These are phyloP conservation scores for Pseudozyma hubeiensis DNA, from an alignment of 1,284 basidiomycete species.

Conservation along the genomic window DNA sequence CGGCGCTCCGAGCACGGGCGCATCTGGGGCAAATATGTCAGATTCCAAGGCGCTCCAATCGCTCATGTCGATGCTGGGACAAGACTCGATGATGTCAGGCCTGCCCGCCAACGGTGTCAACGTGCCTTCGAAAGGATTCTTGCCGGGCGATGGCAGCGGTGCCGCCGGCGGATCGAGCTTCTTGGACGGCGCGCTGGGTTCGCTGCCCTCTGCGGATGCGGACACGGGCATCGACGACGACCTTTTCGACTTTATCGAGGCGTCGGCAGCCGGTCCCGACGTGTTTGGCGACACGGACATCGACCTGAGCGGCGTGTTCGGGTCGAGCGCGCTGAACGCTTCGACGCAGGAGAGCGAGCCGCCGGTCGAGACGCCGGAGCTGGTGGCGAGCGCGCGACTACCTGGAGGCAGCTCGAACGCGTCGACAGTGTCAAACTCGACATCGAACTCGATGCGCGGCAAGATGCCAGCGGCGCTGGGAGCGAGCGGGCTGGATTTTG, in stretches of 20 bases:
- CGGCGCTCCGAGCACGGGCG: conserved; percentile 29
- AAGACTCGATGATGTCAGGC: conserved; percentile 45
- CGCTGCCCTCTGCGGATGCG: conserved; percentile 46
- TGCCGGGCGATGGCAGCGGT: conserved; percentile 13
- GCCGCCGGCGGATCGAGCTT: conserved; percentile 24
- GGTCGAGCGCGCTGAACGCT: conserved; percentile 30
- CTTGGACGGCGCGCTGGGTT: conserved; percentile 29
- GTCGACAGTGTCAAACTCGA: conserved; percentile 49
- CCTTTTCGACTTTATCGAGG: conserved; percentile 59
- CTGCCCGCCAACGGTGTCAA: conserved; percentile 25
- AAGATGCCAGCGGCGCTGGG: conserved; percentile 38
- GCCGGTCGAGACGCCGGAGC: conserved; percentile 52
- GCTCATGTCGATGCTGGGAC: conserved; percentile 49
- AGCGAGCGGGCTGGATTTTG: conserved; percentile 55
- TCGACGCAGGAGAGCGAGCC: conserved; percentile 51
- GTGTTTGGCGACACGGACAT: conserved; percentile 49
- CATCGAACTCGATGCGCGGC: conserved; percentile 36
- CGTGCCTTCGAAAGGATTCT: conserved; percentile 16
- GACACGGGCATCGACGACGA: conserved; percentile 52
- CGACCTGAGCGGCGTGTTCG: conserved; percentile 50
- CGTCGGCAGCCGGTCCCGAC: conserved; percentile 49
- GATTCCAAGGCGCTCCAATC: conserved; percentile 46
- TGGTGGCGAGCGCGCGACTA: conserved; percentile 47
- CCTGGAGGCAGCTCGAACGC: conserved; percentile 43
- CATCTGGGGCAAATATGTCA: conserved; percentile 27